phyloP scores from a whole-genome alignment of 768 basidiomycete genomes.

The Exidia glandulosa region DNA sequence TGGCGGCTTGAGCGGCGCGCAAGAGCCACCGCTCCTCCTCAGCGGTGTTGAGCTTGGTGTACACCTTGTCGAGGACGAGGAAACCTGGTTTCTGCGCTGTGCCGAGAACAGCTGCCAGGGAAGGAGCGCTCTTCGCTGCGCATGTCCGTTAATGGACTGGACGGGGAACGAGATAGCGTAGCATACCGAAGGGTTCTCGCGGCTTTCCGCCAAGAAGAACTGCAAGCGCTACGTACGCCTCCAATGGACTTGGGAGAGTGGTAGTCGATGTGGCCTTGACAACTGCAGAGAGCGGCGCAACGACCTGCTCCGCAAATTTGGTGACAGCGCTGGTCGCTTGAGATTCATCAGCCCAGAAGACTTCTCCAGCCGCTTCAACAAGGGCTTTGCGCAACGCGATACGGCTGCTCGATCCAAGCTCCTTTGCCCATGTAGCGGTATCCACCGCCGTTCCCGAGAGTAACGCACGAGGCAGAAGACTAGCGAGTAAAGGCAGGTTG shows the following conservation, averaged over 20 bases:
- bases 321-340: slow-evolving; percentile 27
- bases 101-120: not conserved
- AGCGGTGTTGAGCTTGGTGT: slow-evolving; percentile 51
- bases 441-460: slow-evolving; percentile 38
- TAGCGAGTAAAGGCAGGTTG: slow-evolving; percentile 42
- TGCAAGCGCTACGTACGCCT: slow-evolving; percentile 72
- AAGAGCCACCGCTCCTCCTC: slow-evolving; percentile 71
- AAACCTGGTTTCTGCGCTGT: slow-evolving; percentile 65
- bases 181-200: slow-evolving; percentile 43
- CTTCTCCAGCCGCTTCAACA: not conserved
- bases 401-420: slow-evolving; percentile 42
- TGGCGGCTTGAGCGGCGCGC: slow-evolving; percentile 43
- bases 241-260: slow-evolving; percentile 58
- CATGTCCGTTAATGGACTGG: too few relatives aligned
- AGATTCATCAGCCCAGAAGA: not conserved
- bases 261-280: slow-evolving; percentile 50
- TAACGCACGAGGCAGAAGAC: slow-evolving; percentile 39
- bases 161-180: too few relatives aligned
- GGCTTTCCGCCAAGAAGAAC: slow-evolving; percentile 53
- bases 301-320: slow-evolving; percentile 41
- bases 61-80: slow-evolving; percentile 79
- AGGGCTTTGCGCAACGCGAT: not conserved
- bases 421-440: slow-evolving; percentile 48
- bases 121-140: not conserved
- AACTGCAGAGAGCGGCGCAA: slow-evolving; percentile 55